Conservation (phyloP, 2,329 filamentous ascomycete species). For the Talaromyces rugulosus region DNA sequence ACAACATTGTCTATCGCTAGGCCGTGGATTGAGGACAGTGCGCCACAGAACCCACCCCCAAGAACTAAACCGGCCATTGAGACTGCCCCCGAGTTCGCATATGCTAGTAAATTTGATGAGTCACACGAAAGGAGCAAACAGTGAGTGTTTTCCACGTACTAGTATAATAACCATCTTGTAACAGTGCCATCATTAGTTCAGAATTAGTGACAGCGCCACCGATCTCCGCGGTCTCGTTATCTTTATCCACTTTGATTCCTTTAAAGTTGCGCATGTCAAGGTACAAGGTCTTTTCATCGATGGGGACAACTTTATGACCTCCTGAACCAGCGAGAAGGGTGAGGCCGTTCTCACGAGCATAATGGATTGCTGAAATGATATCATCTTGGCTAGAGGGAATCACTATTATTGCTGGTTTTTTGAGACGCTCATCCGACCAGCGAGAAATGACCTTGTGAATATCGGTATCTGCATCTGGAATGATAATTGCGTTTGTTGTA, state of each 20-base stretch:
- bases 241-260: not conserved
- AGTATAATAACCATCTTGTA: not conserved
- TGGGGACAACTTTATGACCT: not conserved
- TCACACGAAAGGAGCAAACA: not conserved
- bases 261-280: not conserved
- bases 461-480: not conserved
- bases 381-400: not conserved
- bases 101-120: not conserved
- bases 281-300: not conserved
- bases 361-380: not conserved
- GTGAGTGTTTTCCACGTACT: not conserved
- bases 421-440: not conserved
- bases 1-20: not conserved
- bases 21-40: not conserved
- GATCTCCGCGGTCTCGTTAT: not conserved
- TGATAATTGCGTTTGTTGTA: not conserved
- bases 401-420: not conserved
- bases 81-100: not conserved
- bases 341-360: not conserved
- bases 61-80: not conserved
- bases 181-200: not conserved
- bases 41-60: not conserved
- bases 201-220: not conserved
- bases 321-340: not conserved
- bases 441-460: not conserved